Evolutionary conservation across 441 rosid genomes (phyloP), one percentile per base, ranked within the genome.

Genomic region (Euphorbia celastroides): DNA sequence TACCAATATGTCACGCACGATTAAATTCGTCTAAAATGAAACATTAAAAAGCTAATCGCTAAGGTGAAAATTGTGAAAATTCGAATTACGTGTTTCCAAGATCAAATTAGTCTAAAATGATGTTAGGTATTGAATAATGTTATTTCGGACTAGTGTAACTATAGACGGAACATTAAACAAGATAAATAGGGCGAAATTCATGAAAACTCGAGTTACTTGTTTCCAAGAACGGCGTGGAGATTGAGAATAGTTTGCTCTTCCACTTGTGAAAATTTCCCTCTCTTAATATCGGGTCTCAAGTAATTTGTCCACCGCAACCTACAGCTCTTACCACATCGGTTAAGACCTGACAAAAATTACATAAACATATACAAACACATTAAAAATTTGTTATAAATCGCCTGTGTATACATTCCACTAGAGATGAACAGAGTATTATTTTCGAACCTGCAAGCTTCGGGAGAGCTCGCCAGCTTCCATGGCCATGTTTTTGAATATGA

Each of bases 391-490:
- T 41, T 41, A 7, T 41, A 41, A 34, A 34, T n/a, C n/a, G n/a
- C n/a, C 38, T 34, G 9, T 34, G 38, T 34, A 34, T 34, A 34
- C 4, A 3, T 34, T n/a, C n/a, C n/a, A n/a, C n/a, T 34, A 34
- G 38, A 34, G 38, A 34, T 34, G 9, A 34, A 3, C 9, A 34
- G 38, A 34, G 38, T 34, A 41, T 4, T 41, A 41, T 41, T 9
- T 58, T 13, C 14, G 61, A 14, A 72, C 79, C 79, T 74, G 98
- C 89, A 64, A 90, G 92, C 80, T 86, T 87, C 11, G 98, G 98
- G 25, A 90, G 93, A 70, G 97, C 92, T 79, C 96, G 81, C 98
- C 98, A 92, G 74, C 98, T 92, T 59, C 93, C 97, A 78, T 86
- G 98, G 77, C 98, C 98, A 73, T 90, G 84, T 68, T 81, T 78